Percentiles rank a stretch among this genome's conserved stretches.
These are phyloP conservation scores for Cyclotella cryptica DNA, from an alignment of 108 stramenopile genomes.

Conservation along the genomic window DNA sequence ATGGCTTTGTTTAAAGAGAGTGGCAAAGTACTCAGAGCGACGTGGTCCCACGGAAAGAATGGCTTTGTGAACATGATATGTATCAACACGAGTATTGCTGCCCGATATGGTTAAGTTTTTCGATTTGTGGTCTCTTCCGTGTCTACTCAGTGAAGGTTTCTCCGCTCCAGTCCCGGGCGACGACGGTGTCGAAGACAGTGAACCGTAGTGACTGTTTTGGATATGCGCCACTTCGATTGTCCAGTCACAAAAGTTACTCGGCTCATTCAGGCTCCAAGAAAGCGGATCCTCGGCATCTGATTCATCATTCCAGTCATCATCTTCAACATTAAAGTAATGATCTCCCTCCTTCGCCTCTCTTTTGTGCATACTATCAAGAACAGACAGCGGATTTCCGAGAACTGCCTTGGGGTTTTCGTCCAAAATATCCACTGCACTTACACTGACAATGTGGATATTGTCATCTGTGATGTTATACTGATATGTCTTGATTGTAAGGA, in stretches of 20 bases:
- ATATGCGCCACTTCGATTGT: constrained; percentile 44
- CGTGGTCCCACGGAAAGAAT: constrained; percentile 55
- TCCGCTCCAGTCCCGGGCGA: no score
- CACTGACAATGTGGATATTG: constrained; percentile 50
- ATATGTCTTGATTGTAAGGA: constrained; percentile 43
- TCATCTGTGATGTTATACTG: constrained; percentile 58
- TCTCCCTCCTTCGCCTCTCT: constrained; percentile 34
- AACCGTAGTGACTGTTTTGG: not conserved
- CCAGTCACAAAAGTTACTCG: constrained; percentile 53
- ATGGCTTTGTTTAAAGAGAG: constrained; percentile 49
- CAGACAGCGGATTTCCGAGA: constrained; percentile 44
- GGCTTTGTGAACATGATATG: constrained; percentile 45
- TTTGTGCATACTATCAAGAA: constrained; percentile 44
- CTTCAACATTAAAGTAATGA: constrained; percentile 50
- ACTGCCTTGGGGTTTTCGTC: constrained; percentile 20
- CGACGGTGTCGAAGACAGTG: no score
- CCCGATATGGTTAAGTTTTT: not conserved
- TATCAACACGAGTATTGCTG: not conserved
- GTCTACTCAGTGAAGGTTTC: not conserved
- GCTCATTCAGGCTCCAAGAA: constrained; percentile 47
- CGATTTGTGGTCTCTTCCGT: constrained; percentile 5
- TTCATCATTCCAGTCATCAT: constrained; percentile 49
- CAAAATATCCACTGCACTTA: constrained; percentile 34
- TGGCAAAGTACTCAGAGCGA: constrained; percentile 57
- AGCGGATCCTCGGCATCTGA: constrained; percentile 45